Base-by-base conservation (phyloP, 192 early-diverging fungal species). In the Entomortierella beljakovae region DNA sequence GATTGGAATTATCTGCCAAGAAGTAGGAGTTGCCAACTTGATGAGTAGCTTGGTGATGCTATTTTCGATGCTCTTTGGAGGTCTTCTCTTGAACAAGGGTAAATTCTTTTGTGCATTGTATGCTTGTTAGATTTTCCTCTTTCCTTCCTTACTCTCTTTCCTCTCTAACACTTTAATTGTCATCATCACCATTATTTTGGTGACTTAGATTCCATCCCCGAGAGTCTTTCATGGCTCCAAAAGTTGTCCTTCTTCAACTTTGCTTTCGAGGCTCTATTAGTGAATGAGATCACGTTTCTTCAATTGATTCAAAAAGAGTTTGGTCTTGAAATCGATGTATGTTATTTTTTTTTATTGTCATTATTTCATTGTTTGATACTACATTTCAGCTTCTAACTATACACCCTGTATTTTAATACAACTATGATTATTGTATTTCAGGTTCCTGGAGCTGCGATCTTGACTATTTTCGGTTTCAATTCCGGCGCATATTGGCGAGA, bases 21-120 rank as follows among this genome's bases (percentile, higher is more conserved):
- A 94, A 66, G 63, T 88, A 11, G 89, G 89, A 0, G 88, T 94
- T 5, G 91, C 94, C 1, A 90, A 88, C 55, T 84, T 96, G 62
- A 70, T 92, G 54, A 90, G 89, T 20, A 93, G 88, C n/a, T 82
- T 96, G 28, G 82, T 94, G 51, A 93, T 96, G 80, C 81, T 96
- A 28, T 96, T 94, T 73, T 90, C 90, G 23, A 94, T 98, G 88
- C 70, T 98, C 22, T 98, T 96, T 84, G 95, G 92, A 7, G 96
- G 96, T 3, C 84, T 98, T 16, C 80, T 98, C 23, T 80, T 98
- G 49, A 98, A 98, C 84, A 93, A 94, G 74, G 86, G 88, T 86
- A 80, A 74, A n/a, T n/a, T n/a, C n/a, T n/a, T n/a, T n/a, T n/a
- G n/a, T n/a, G n/a, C n/a, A n/a, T n/a, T n/a, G n/a, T n/a, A n/a